These are phyloP conservation scores for Globisporangium camurandrum DNA, from an alignment of 352 stramenopile species.

Conservation along the genomic window DNA sequence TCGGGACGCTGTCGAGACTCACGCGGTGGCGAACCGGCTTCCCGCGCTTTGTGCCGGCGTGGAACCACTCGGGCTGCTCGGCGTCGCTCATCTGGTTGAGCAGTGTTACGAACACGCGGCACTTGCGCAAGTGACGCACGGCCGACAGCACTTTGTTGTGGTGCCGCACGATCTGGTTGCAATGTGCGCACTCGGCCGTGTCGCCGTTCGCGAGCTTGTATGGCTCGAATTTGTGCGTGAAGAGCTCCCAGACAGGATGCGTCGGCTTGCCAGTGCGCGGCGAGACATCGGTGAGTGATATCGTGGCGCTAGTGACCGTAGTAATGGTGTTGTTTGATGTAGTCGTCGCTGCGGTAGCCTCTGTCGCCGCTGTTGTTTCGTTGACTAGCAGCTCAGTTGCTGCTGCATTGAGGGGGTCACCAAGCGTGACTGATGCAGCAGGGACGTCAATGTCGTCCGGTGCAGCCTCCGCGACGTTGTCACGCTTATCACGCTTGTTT, in stretches of 20 bases:
- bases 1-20: too few relatives aligned
- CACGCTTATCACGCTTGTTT: too few relatives aligned
- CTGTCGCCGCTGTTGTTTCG: too few relatives aligned
- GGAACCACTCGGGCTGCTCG: background rate
- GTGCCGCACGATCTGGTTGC: slow-evolving; percentile 1
- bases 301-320: too few relatives aligned
- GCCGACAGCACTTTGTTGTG: slow-evolving; percentile 3
- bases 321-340: too few relatives aligned
- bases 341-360: too few relatives aligned
- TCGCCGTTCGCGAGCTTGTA: slow-evolving; percentile 1
- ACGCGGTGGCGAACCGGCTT: too few relatives aligned
- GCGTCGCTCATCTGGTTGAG: background rate
- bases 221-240: background rate
- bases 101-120: background rate
- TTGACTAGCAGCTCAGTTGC: too few relatives aligned
- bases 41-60: background rate
- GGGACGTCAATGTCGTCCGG: too few relatives aligned
- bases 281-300: background rate
- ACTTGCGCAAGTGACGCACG: slow-evolving; percentile 1
- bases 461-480: too few relatives aligned
- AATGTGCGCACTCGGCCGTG: slow-evolving; percentile 1
- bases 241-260: slow-evolving; percentile 1
- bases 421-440: too few relatives aligned
- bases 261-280: background rate
- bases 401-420: too few relatives aligned